Conservation (phyloP, 768 basidiomycete genomes). For the Russula dissimulans region DNA sequence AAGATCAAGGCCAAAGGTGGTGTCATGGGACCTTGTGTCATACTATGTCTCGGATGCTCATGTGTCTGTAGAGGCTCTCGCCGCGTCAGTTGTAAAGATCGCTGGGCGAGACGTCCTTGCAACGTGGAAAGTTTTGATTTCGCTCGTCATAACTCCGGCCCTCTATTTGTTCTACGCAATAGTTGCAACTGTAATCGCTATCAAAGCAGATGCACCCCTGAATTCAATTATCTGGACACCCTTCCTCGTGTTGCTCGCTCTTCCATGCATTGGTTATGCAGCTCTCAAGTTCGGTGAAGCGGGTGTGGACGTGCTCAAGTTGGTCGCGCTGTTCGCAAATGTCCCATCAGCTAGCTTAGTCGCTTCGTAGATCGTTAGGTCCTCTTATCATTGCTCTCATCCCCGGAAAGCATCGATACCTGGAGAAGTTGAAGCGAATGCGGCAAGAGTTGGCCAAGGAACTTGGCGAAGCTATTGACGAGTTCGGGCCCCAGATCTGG, state of each 20-base stretch:
- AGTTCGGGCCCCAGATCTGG: slow-evolving; percentile 80
- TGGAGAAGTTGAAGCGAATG: slow-evolving; percentile 65
- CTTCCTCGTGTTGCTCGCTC: slow-evolving; percentile 52
- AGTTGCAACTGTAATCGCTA: slow-evolving; percentile 66
- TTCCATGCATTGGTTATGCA: slow-evolving; percentile 86
- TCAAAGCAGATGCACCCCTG: slow-evolving; percentile 52
- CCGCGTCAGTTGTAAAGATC: slow-evolving; percentile 89
- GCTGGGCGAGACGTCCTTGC: slow-evolving; percentile 89
- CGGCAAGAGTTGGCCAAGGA: slow-evolving; percentile 71
- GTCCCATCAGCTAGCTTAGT: slow-evolving; percentile 8
- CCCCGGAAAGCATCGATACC: slow-evolving; percentile 76
- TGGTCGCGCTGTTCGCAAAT: slow-evolving; percentile 24
- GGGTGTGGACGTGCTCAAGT: slow-evolving; percentile 96
- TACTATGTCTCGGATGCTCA: neutral
- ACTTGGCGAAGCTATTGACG: slow-evolving; percentile 71
- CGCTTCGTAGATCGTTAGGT: slow-evolving; percentile 59
- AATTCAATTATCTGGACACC: slow-evolving; percentile 66
- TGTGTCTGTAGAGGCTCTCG: slow-evolving; percentile 69
- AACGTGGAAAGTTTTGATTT: slow-evolving; percentile 95
- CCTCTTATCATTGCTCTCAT: slow-evolving; percentile 83
- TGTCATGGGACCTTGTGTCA: neutral
- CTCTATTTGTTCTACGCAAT: slow-evolving; percentile 78
- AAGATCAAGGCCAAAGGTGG: slow-evolving; percentile 79
- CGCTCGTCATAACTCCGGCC: slow-evolving; percentile 76
- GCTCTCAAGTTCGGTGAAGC: slow-evolving; percentile 96